Evolutionary conservation across 305 asterid species (phyloP), one percentile per base, ranked within the genome.

Genomic region (Solanum hybrid): DNA sequence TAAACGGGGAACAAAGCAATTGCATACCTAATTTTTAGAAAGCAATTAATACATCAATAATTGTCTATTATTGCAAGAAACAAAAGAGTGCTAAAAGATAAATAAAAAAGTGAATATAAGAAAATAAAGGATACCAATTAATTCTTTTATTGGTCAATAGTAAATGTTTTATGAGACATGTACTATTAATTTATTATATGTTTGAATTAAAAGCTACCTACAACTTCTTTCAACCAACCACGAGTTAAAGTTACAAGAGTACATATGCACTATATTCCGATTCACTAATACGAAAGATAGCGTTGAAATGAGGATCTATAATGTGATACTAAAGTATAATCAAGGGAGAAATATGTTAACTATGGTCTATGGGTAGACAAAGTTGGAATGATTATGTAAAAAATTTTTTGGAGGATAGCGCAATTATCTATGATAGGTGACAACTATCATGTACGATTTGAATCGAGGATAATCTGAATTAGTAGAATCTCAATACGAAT

Each of bases 11-110:
- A 22, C 36, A 26, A 78, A 36, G 14, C 26, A 45, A 41, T 83
- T 83, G 14, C 87, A 82, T 31, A 32, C 87, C 39, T 29, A 45
- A 83, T 51, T 82, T 83, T 4, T 83, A 45, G 15, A 51, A 83
- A 27, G 29, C 39, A 45, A 83, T 45, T 41, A 41, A 83, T 51
- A 29, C 29, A 17, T 17, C 75, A 45, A 83, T 29, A 45, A 45
- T 83, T 83, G 39, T 45, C 73, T 45, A 45, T 83, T 83, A 29
- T 45, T 83, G 73, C 73, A 83, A 41, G 88, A 83, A n/a, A 45
- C 31, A 45, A 83, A 45, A 83, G 37, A 13, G n/a, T 13, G 34
- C 34, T 37, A 26, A 38, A 81, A 13, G 14, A 4, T 3, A 12
- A 36, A 37, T 9, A 34, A 34, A 79, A 79, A 79, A 5, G 10